Base-by-base conservation (phyloP, 805 yeast species). In the Teunomyces kruisii region DNA sequence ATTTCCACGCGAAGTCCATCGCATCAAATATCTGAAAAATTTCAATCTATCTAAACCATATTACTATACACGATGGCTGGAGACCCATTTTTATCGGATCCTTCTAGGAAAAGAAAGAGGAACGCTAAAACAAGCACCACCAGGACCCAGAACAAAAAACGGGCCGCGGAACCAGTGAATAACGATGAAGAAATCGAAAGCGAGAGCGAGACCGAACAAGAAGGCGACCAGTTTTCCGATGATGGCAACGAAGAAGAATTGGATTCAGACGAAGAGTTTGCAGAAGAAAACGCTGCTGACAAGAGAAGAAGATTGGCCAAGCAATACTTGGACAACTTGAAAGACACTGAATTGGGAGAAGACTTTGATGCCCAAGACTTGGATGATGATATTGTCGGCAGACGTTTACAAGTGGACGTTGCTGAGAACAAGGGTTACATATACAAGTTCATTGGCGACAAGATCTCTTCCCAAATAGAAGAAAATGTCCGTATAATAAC, bases 261-360 rank as follows among this genome's bases (percentile, higher is more conserved):
- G 16, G 80, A 78, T 12, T 81, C 86, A 10, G 92, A 85, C 27
- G 94, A 84, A 53, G 95, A 85, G 54, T 80, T 82, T 52, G 80
- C 72, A 12, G 76, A 74, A 13, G 98, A 92, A 65, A 80, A 81
- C 39, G 95, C 91, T 7, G 95, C 96, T 0, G 99, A 94, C 59
- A 90, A 88, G 66, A 81, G 99, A 66, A 80, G 99, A 67, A 75
- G 98, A 59, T 75, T 94, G 48, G 98, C 98, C 13, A 90, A 90
- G 65, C 94, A 91, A 65, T 94, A 94, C 64, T 71, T 94, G 50
- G 90, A 85, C 38, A 86, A 86, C 58, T 68, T 94, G 57, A 81
- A 86, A 61, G 72, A 65, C 26, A 78, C 71, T 44, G 81, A 77
- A 41, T 51, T 53, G 9, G 59, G 56, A 19, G 52, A 46, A 14